Evolutionary conservation across 768 basidiomycete genomes (phyloP).

Genomic region (Boletus reticulatus): DNA sequence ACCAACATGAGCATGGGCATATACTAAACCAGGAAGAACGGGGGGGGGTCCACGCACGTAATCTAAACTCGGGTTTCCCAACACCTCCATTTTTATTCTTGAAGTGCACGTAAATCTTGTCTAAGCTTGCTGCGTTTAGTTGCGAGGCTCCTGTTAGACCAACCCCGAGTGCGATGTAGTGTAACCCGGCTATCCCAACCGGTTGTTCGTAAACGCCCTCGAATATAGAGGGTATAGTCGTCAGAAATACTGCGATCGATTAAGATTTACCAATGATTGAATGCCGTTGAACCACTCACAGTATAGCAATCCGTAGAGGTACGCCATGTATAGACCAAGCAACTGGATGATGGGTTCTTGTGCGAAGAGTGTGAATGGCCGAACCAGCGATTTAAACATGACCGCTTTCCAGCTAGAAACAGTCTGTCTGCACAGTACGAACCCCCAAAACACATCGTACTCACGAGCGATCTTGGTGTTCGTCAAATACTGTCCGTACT

Average conservation of each 20-base stretch:
- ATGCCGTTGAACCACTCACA: slow-evolving; percentile 34
- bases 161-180: slow-evolving; percentile 71
- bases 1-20: slow-evolving; percentile 9
- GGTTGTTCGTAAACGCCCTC: slow-evolving; percentile 49
- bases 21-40: not conserved
- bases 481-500: slow-evolving; percentile 50
- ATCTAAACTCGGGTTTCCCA: slow-evolving; percentile 53
- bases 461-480: slow-evolving; percentile 40
- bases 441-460: slow-evolving; percentile 17
- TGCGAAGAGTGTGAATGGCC: slow-evolving; percentile 66
- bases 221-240: slow-evolving; percentile 62
- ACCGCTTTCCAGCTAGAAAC: slow-evolving; percentile 44
- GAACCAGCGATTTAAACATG: slow-evolving; percentile 50
- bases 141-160: slow-evolving; percentile 55
- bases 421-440: not conserved
- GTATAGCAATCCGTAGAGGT: slow-evolving; percentile 63
- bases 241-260: slow-evolving; percentile 55
- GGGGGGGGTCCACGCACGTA: slow-evolving; percentile 38
- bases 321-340: slow-evolving; percentile 65
- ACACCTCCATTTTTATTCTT: slow-evolving; percentile 52
- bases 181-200: slow-evolving; percentile 59
- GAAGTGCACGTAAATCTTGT: slow-evolving; percentile 50
- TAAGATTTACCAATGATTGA: not conserved
- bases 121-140: slow-evolving; percentile 54
- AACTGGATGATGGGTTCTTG: slow-evolving; percentile 67